A percentile compares a stretch with the other conserved stretches of the same genome.
Evolutionary conservation across 1,284 basidiomycete genomes (phyloP).

Genomic region (Tylopilus sp.): DNA sequence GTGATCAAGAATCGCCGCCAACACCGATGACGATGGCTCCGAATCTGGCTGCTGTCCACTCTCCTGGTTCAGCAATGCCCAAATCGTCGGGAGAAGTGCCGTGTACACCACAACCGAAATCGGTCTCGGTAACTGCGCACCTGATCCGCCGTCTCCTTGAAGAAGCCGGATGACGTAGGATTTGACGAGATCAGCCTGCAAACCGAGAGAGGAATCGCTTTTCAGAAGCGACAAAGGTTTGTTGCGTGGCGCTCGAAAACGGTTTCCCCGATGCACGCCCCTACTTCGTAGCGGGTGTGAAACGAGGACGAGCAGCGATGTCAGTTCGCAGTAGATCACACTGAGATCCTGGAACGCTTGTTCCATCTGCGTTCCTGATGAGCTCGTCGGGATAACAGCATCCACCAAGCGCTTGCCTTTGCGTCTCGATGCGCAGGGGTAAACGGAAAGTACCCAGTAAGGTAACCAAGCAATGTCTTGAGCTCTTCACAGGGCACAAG

Average conservation of each 20-base stretch:
- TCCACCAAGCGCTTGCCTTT: slow-evolving; percentile 42
- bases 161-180: slow-evolving; percentile 70
- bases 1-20: slow-evolving; percentile 56
- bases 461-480: slow-evolving; percentile 60
- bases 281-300: slow-evolving; percentile 21
- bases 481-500: slow-evolving; percentile 44
- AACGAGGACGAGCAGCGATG: slow-evolving; percentile 57
- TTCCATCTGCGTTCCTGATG: slow-evolving; percentile 42
- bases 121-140: slow-evolving; percentile 40
- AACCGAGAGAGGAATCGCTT: slow-evolving; percentile 24
- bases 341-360: slow-evolving; percentile 67
- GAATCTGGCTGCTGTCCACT: slow-evolving; percentile 22
- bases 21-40: slow-evolving; percentile 32
- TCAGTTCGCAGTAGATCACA: slow-evolving; percentile 72
- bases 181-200: slow-evolving; percentile 54
- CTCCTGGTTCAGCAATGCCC: slow-evolving; percentile 65
- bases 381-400: slow-evolving; percentile 1
- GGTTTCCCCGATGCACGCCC: slow-evolving; percentile 9
- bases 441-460: slow-evolving; percentile 85
- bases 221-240: slow-evolving; percentile 8
- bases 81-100: slow-evolving; percentile 77
- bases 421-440: slow-evolving; percentile 45
- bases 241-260: slow-evolving; percentile 4
- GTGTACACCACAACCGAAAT: slow-evolving; percentile 63
- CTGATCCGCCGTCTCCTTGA: slow-evolving; percentile 47